phyloP scores from a whole-genome alignment of 192 early-diverging fungal species.

The Ambispora gerdemannii region DNA sequence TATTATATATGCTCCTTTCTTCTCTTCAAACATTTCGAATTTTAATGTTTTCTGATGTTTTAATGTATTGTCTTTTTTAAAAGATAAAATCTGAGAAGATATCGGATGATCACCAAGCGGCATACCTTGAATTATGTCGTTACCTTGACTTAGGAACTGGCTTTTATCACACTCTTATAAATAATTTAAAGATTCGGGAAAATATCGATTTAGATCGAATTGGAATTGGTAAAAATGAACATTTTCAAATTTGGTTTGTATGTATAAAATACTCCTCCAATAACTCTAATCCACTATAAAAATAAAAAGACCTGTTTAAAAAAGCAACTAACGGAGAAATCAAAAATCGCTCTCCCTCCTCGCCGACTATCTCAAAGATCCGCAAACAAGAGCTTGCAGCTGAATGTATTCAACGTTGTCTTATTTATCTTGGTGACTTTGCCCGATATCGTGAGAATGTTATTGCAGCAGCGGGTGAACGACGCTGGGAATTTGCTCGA shows the following conservation, averaged over 20 bases:
- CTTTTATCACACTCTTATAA: constrained; percentile 54
- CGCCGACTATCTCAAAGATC: neutral
- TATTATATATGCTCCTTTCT: constrained; percentile 11
- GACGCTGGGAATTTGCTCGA: constrained; percentile 19
- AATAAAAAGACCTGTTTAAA: constrained; percentile 9
- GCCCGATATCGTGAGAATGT: constrained; percentile 49
- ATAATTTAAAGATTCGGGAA: constrained; percentile 43
- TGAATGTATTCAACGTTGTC: constrained; percentile 49
- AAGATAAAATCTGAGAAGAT: constrained; percentile 37
- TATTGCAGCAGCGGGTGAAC: constrained; percentile 33
- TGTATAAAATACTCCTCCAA: constrained; percentile 16
- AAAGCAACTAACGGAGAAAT: neutral
- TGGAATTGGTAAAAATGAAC: constrained; percentile 49
- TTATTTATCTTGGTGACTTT: constrained; percentile 54
- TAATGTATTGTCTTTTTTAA: neutral
- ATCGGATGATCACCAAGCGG: constrained; percentile 32
- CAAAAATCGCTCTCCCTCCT: neutral
- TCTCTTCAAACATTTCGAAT: constrained; percentile 9
- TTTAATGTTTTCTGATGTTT: neutral
- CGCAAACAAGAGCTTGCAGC: constrained; percentile 36
- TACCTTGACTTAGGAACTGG: constrained; percentile 50
- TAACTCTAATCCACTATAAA: too few species aligned
- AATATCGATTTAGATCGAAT: constrained; percentile 47
- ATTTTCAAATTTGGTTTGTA: too few species aligned
- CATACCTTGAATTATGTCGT: constrained; percentile 42